Base-by-base conservation (phyloP, 441 rosid species). In the Adansonia madagascariensis region DNA sequence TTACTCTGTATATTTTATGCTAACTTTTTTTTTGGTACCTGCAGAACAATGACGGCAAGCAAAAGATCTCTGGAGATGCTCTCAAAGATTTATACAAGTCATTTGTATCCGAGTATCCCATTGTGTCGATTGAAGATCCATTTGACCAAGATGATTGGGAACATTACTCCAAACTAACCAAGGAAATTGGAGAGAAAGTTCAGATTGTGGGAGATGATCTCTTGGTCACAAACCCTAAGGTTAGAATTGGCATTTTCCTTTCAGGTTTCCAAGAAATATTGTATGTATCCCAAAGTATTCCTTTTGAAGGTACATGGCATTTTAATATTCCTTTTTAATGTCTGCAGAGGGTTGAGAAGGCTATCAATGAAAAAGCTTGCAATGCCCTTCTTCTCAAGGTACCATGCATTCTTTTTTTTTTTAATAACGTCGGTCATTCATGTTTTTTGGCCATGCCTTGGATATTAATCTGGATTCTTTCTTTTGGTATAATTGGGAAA, bases 71-170 rank as follows among this genome's bases (percentile, higher is more conserved):
- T 47, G 99, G 98, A 18, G 93, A 92, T 17, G 84, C 88, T 31
- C 91, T 96, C 31, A 94, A 92, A 84, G 94, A 95, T 77, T 80
- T 95, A 57, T 94, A 94, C 92, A 95, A 94, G 89, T 90, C 97
- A 47, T 96, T 94, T 57, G 92, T 83, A 44, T 15, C 90, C 0
- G 95, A 92, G 84, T 94, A 96, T 87, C 98, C 98, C 43, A 94
- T 96, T 81, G 97, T 90, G 61, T 94, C 97, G 59, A 94, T 94
- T 63, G 99, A 92, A 80, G 99, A 96, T 79, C 98, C 99, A 27
- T 94, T 94, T 80, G 99, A 94, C 87, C 97, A 94, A 82, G 98
- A 96, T 82, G 98, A 96, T 83, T 96, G 98, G 99, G 92, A 77
- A 77, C 91, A 91, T 85, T 96, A 92, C 64, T 15, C 87, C 71